Evolutionary conservation across 208 protist genomes (phyloP), one percentile per base, ranked within the genome.

Genomic region (Leishmania turanica): DNA sequence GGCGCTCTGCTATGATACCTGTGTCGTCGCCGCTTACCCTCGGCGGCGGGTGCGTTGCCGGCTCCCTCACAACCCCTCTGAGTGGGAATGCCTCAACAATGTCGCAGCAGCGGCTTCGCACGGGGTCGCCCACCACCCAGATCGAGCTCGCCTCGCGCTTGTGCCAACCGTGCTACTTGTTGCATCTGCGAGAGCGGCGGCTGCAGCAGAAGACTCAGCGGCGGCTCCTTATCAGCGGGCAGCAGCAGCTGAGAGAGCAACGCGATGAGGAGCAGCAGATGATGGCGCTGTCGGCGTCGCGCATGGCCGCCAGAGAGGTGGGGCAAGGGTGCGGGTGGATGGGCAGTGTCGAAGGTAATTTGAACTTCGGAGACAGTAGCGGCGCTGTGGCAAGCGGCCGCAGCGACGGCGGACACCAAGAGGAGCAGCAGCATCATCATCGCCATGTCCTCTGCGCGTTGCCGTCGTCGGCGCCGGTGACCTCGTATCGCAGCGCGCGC

Each of bases 71-170:
- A 6, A 51, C 69, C 24, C 47, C 69, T 7, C 37, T 54, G 45
- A 53, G 40, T 37, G 69, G 9, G 21, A 47, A 73, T n/a, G 3
- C 34, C 47, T 62, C 47, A 7, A 42, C 53, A 17, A 17, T 15
- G 34, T 76, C 72, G 51, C 51, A 34, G 47, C 74, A 68, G 53
- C 74, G 56, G 37, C 40, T 47, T n/a, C 1, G 0, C 56, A 31
- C 24, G 40, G 34, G 21, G 37, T 34, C 42, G 37, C 37, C 56
- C 21, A 2, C 49, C 51, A 75, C 54, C 9, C 81, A 77, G 21
- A 78, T 84, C n/a, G 79, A 88, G 74, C 6, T 80, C 6, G 82
- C 80, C 56, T 85, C 82, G 53, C 70, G 80, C 27, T 69, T 82
- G 64, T 88, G 84, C 45, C 77, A 73, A 4, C 56, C 80, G 9